Evolutionary conservation across 2,329 filamentous ascomycete species (phyloP), one percentile per base, ranked within the genome.

Genomic region (Ophiosphaerella korrae): DNA sequence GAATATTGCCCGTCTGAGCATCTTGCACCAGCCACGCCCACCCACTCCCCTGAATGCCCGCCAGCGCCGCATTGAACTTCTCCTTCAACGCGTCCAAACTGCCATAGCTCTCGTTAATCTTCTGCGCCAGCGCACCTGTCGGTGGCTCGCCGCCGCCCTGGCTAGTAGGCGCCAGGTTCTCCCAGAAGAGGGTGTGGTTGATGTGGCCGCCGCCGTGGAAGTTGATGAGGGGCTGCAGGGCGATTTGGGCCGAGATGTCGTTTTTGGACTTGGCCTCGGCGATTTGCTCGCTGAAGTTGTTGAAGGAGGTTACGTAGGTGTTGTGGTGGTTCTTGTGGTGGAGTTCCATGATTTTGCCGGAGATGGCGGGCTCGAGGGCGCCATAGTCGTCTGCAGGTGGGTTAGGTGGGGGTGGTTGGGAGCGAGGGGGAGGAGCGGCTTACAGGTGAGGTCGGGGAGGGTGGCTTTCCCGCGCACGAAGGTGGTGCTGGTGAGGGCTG

Each of bases 291-390:
- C 85, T 79, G 50, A 90, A 88, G 54, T 87, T 82, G 80, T 96
- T 96, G 81, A 90, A 89, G 74, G 88, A 88, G 76, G 87, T 94
- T 66, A 96, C 90, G 75, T 96, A 96, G 69, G 92, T 92, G 77
- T 93, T 87, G 81, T 96, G 92, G 83, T 96, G 92, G 78, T 92
- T 93, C 79, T 84, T 87, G 84, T 96, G 89, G 82, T 96, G 92
- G 39, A 96, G 85, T 80, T 96, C 90, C 92, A 96, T 96, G 80
- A 96, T 96, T 78, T 94, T 86, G 74, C 89, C 88, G 42, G 88
- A 92, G 79, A 96, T 83, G 72, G 82, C 76, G 62, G 84, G 85
- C 80, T 99, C 94, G 67, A 99, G 91, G 45, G 92, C 94, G 73
- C 88, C 90, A 77, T 97, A 99, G 82, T 97, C 94, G 74, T 97